Base-by-base conservation (phyloP, 805 yeast genomes). In the Saccharomycopsis fodiens region DNA sequence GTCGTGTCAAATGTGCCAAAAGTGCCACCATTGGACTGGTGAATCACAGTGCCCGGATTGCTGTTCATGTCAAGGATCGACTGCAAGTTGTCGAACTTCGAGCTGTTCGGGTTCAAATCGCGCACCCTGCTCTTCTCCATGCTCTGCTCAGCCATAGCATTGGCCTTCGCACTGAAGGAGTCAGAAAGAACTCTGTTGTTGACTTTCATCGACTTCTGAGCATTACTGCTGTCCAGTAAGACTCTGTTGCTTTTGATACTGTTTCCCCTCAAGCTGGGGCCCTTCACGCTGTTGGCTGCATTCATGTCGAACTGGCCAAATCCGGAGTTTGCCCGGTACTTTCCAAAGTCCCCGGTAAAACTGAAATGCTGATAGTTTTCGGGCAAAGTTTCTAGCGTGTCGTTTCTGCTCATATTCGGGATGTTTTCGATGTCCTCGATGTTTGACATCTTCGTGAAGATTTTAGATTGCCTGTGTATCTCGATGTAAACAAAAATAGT, bases 321-420 rank as follows among this genome's bases (percentile, higher is more conserved):
- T 19, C 47, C 46, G 19, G 52, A 38, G 41, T 48, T 45, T 10
- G 35, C 47, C 23, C 20, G 29, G 45, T 45, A 48, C 32, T 48
- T 48, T 3, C 42, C 44, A 23, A 13, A 38, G 15, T 42, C 35
- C 12, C 35, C 37, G 19, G 16, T 36, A 31, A 47, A 50, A 34
- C 44, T 42, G 30, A 50, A 50, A n/a, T 44, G 42, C 23, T 44
- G 49, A 35, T 50, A 50, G 35, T 50, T 31, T 32, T 50, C 53
- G 6, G 53, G 51, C 22, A 50, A 36, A n/a, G 53, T 50, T 29
- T 50, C 51, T 29, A 50, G 34, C 6, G 53, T 39, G 22, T 45
- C 42, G 36, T 29, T 46, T 15, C n/a, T n/a, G n/a, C n/a, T n/a
- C n/a, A n/a, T n/a, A n/a, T n/a, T n/a, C n/a, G n/a, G n/a, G n/a